These are phyloP conservation scores for Neonectria magnoliae DNA, from an alignment of 2,329 filamentous ascomycete species.

Conservation along the genomic window DNA sequence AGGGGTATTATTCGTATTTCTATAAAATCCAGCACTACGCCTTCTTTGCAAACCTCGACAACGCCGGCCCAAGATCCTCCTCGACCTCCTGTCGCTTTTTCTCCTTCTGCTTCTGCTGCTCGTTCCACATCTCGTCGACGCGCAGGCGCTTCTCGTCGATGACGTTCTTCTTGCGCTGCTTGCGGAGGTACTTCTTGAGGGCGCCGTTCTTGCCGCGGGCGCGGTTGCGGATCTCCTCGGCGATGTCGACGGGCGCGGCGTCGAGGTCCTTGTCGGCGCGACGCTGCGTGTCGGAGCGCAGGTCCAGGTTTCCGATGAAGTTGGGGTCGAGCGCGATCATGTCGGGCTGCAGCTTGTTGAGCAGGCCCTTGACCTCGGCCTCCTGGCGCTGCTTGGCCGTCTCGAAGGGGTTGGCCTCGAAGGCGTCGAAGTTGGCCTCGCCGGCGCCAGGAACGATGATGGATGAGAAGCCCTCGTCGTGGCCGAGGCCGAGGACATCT, in stretches of 20 bases:
- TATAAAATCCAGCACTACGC: conserved; percentile 50
- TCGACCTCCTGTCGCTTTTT: conserved; percentile 71
- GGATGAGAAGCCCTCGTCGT: conserved; percentile 87
- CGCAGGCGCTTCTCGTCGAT: conserved; percentile 94
- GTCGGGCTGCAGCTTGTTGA: conserved; percentile 95
- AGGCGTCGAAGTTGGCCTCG: conserved; percentile 93
- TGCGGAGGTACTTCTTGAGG: conserved; percentile 86
- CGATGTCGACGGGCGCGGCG: conserved; percentile 66
- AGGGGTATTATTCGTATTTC: conserved; percentile 43
- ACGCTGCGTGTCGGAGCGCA: conserved; percentile 80
- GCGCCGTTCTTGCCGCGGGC: conserved; percentile 91
- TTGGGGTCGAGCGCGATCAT: conserved; percentile 97
- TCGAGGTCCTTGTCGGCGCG: conserved; percentile 84
- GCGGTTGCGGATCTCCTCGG: conserved; percentile 75
- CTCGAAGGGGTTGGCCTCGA: conserved; percentile 96
- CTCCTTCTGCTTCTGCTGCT: conserved; percentile 73
- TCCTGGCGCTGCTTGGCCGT: conserved; percentile 93
- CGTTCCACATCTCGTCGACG: conserved; percentile 83
- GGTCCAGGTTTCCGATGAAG: conserved; percentile 88
- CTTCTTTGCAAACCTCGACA: conserved; percentile 85
- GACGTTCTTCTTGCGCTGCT: conserved; percentile 92
- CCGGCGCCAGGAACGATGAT: conserved; percentile 94
- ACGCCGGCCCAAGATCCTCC: conserved; percentile 82
- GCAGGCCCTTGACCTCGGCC: conserved; percentile 84
- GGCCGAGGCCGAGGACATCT: conserved; percentile 87